Percentiles rank a stretch among this genome's conserved stretches.
Conservation (phyloP, 768 basidiomycete genomes). For the Cubamyces lactineus region DNA sequence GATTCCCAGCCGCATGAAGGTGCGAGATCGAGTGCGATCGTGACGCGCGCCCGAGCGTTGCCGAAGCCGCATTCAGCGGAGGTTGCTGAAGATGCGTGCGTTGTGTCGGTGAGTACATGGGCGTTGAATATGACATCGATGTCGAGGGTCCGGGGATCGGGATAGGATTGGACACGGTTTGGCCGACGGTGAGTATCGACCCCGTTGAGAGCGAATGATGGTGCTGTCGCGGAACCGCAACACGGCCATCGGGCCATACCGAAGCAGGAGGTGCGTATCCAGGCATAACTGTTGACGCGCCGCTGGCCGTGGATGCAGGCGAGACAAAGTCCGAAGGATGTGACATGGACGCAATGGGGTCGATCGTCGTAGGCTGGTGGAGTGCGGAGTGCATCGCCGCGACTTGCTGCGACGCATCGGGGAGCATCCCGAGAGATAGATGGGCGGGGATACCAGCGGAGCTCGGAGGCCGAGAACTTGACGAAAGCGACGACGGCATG, state of each 20-base stretch:
- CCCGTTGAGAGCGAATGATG: constrained; percentile 30
- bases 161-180: constrained; percentile 21
- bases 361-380: constrained; percentile 3
- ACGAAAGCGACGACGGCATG: constrained; percentile 33
- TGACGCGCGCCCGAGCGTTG: constrained; percentile 31
- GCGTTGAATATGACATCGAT: constrained; percentile 21
- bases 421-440: constrained; percentile 24
- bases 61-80: constrained; percentile 26
- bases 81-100: constrained; percentile 33
- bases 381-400: constrained; percentile 15
- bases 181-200: constrained; percentile 20
- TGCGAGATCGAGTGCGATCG: constrained; percentile 39
- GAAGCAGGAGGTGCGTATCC: constrained; percentile 17
- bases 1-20: constrained; percentile 24
- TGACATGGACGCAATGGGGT: constrained; percentile 13
- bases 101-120: constrained; percentile 27
- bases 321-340: constrained; percentile 15
- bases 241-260: constrained; percentile 24
- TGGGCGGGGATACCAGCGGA: constrained; percentile 28
- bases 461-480: constrained; percentile 31
- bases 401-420: constrained; percentile 22
- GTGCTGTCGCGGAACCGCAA: constrained; percentile 20
- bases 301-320: constrained; percentile 6
- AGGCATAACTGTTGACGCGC: constrained; percentile 17
- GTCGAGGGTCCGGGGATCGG: constrained; percentile 22